Percentiles rank a stretch among this genome's conserved stretches.
phyloP scores from a whole-genome alignment of 129 eudicot species.

The Oenanthe sinensis region DNA sequence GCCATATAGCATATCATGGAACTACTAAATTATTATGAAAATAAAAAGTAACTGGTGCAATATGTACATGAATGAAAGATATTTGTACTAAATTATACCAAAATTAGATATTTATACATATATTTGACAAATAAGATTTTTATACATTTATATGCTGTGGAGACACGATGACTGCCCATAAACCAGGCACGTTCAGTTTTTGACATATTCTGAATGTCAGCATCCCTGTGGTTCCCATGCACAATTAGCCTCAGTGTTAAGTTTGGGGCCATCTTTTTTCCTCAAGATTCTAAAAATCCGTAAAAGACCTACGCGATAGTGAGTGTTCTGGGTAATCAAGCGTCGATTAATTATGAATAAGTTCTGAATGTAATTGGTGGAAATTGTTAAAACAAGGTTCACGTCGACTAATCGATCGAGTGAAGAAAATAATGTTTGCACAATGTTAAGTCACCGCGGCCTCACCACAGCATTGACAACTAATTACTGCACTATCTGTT shows the following conservation, averaged over 20 bases:
- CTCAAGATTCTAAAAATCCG: neutral
- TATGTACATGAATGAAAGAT: neutral
- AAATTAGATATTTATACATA: neutral
- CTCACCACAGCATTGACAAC: conserved; percentile 1
- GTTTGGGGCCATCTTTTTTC: conserved; percentile 9
- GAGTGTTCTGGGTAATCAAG: neutral
- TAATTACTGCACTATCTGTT: neutral
- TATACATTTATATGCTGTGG: neutral
- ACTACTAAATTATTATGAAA: neutral
- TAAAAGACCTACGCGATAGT: neutral
- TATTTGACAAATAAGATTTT: neutral
- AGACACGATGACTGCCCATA: neutral
- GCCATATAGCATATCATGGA: neutral
- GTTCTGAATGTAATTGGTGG: neutral
- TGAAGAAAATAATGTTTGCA: conserved; percentile 23
- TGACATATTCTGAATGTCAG: conserved; percentile 6
- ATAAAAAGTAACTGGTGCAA: neutral
- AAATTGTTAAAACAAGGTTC: conserved; percentile 7
- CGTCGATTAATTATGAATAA: neutral
- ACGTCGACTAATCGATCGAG: conserved; percentile 43
- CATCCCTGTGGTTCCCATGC: neutral
- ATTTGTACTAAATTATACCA: neutral
- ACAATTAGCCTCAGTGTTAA: neutral
- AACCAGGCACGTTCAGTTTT: conserved; percentile 2
- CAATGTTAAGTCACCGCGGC: neutral